These are phyloP conservation scores for Chytriomyces confervae DNA, from an alignment of 192 early-diverging fungal genomes.

Conservation along the genomic window DNA sequence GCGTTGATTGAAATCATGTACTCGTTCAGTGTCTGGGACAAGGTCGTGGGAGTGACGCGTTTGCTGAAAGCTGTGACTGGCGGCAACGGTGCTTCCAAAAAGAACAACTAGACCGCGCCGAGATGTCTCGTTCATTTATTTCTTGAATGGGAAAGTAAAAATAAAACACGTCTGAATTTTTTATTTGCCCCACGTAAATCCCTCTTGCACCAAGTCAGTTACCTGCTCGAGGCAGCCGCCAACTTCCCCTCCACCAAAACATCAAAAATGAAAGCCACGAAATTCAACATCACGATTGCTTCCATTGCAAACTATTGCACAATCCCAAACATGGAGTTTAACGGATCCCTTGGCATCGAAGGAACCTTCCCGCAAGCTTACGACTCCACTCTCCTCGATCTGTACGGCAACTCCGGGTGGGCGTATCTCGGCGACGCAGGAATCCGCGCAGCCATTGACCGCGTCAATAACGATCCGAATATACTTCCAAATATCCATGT, in stretches of 20 bases:
- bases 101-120: no score
- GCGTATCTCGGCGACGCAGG: constrained; percentile 7
- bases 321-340: neutral
- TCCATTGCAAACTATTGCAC: constrained; percentile 23
- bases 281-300: constrained; percentile 22
- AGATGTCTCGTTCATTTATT: no score
- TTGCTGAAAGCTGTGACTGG: constrained; percentile 12
- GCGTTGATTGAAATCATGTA: constrained; percentile 31
- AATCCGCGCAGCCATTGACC: neutral
- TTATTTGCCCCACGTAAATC: no score
- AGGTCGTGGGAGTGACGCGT: constrained; percentile 7
- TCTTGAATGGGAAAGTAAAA: no score
- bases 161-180: no score
- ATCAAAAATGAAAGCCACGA: no score
- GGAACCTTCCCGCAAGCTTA: neutral
- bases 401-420: neutral
- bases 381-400: neutral
- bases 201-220: no score
- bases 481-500: constrained; percentile 13
- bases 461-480: neutral
- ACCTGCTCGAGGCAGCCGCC: no score
- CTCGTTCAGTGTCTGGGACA: constrained; percentile 8
- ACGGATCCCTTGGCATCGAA: constrained; percentile 7
- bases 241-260: no score
- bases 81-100: no score